Evolutionary conservation across 169 alveolate genomes (phyloP), one percentile per base, ranked within the genome.

Genomic region (Plasmodium falciparum): DNA sequence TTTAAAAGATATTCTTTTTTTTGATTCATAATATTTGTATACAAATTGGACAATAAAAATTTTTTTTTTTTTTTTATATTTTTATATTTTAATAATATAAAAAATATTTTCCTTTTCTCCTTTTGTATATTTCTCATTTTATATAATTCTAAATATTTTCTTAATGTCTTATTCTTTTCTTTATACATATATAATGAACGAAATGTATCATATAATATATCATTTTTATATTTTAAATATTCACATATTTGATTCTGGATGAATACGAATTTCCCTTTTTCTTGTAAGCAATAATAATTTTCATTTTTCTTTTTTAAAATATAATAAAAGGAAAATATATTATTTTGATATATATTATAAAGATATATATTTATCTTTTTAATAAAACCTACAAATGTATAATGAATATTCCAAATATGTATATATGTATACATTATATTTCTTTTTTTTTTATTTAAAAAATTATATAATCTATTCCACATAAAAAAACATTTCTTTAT

Each of bases 41-140:
- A 69, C 15, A 76, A 65, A 47, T 62, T 76, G 9, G 49, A 50
- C 33, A 76, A 39, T 29, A 61, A 5, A 7, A 45, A 29, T 17
- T 76, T 65, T 56, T 76, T 76, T 26, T 63, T 63, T 8, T 66
- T 76, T 63, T 63, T 76, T 15, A 52, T 52, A 52, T 76, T 76
- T 47, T 62, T 47, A 24, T 76, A 17, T 7, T 29, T 50, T 76
- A 76, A 45, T 4, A 76, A 24, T n/a, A 50, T 17, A n/a, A 49
- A n/a, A 52, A 76, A 76, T 15, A 43, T 43, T n/a, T 50, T 58
- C 2, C 52, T 76, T 45, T 76, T 76, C 20, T 47, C 7, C 9
- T 26, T 63, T 0, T 5, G 13, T 5, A 26, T 65, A 17, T 8
- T 2, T 11, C 24, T 33, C 17, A 15, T 17, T 63, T 20, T 58